Evolutionary conservation across 2,329 filamentous ascomycete genomes (phyloP), one percentile per base, ranked within the genome.

Genomic region (Pezicula radicicola): DNA sequence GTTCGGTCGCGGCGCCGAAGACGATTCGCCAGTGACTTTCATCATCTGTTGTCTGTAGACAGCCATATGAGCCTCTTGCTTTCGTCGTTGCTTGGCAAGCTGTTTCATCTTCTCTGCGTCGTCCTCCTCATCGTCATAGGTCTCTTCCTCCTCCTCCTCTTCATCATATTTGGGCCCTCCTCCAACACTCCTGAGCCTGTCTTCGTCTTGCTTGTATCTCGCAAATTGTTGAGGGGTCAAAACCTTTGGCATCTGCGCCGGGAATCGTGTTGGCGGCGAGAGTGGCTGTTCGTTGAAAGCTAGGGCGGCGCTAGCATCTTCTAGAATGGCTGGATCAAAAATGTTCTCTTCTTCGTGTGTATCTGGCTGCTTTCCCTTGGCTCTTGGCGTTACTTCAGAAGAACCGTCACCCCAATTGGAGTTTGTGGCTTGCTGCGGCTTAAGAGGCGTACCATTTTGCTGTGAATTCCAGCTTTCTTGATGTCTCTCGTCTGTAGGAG

Each of bases 21-120:
- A 52, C 69, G 77, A 68, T 19, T 93, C 89, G 45, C 91, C 91
- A 1, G 91, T 95, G 28, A 94, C 88, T 71, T 96, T 96, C 88
- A 93, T 96, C 91, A 96, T 96, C 70, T 94, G 89, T 68, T 96
- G 91, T 52, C 91, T 83, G 68, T 96, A 96, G 2, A 96, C 87
- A 1, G 90, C 81, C 76, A 96, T 86, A 67, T 94, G 90, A 12
- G 91, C 91, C 69, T 96, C 90, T 67, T 96, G 91, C 75, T 92
- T 94, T 63, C 85, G 83, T 57, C 91, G 79, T 67, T 94, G 89
- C 66, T 85, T 88, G 16, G 87, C 83, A 44, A 87, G 78, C 65
- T 89, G 80, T 65, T 79, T 87, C 27, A 84, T 83, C 64, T 88
- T 89, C 63, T 95, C 90, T 0, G 79, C 68, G 57, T 95, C 91